Evolutionary conservation across 1,284 basidiomycete species (phyloP), one percentile per base, ranked within the genome.

Genomic region (Malassezia caprae): DNA sequence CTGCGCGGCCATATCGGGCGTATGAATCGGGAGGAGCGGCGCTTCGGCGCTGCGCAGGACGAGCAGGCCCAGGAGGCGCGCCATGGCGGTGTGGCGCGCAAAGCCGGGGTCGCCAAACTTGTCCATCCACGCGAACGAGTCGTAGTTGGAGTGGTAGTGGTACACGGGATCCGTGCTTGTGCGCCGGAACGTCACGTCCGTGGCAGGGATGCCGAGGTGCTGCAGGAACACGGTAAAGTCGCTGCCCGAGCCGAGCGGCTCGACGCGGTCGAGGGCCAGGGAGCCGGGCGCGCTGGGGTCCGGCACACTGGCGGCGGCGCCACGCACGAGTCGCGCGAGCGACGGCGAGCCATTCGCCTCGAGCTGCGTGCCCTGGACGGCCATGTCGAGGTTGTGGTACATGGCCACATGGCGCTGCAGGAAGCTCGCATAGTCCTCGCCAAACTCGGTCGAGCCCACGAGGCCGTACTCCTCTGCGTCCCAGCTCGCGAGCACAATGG

Each of bases 401-500:
- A 86, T 81, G n/a, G 88, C 88, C 35, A 85, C 84, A 60, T 90
- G 80, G 42, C 82, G 76, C 39, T 80, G 78, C 55, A 93, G 82
- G 83, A 86, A 91, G 27, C 83, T 79, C 7, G 84, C 78, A 72
- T 90, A 93, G 73, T 93, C 88, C 76, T 93, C 90, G 7, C 83
- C 86, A 79, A 84, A 90, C 76, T 93, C 88, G 6, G 87, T 90
- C 64, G 83, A 84, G 11, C 90, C 90, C 41, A 94, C 78, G 32
- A 93, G 79, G 26, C 89, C 89, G 58, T 89, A 88, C 80, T 90
- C 91, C 77, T 96, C 90, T 0, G 83, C 91, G 75, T 93, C 89
- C 90, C 88, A 94, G 60, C 83, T 86, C 4, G 87, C 88, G 48
- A 96, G 79, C n/a, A 93, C 76, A 65, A 93, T 83, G 15, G 87